Percentiles rank a stretch among this genome's conserved stretches.
phyloP scores from a whole-genome alignment of 2,329 filamentous ascomycete species.

The Fusarium nodosum region DNA sequence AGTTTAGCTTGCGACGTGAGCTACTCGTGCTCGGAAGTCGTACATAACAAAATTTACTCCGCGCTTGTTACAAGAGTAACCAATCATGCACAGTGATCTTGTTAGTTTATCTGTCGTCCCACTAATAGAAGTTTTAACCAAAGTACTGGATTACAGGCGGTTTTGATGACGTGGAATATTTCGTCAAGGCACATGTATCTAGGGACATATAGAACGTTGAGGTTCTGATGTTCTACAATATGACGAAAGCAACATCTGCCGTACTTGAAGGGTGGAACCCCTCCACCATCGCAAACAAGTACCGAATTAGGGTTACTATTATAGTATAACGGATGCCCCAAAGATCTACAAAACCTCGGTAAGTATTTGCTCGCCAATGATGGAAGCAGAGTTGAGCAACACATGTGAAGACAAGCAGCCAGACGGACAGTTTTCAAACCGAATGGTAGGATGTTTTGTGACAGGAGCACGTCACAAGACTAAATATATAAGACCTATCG shows the following conservation, averaged over 20 bases:
- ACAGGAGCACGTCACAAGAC: neutral
- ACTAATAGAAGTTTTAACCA: neutral
- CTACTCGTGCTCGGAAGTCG: neutral
- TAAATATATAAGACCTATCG: neutral
- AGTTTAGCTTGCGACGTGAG: neutral
- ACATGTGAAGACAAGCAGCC: neutral
- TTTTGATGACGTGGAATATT: neutral
- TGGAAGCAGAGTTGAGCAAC: neutral
- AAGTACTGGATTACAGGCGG: neutral
- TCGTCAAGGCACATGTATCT: neutral
- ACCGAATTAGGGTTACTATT: neutral
- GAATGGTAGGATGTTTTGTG: neutral
- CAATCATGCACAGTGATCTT: neutral
- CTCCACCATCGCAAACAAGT: neutral
- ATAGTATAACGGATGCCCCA: neutral
- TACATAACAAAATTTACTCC: neutral
- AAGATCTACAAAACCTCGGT: neutral
- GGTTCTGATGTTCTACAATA: neutral
- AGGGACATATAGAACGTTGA: neutral
- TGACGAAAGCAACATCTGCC: neutral
- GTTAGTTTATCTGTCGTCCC: neutral
- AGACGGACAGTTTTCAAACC: neutral
- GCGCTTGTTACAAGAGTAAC: neutral
- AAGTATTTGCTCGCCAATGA: accelerated
- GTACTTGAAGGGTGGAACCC: neutral